A percentile compares a stretch with the other conserved stretches of the same genome.
These are phyloP conservation scores for Apium graveolens DNA, from an alignment of 129 eudicot genomes.

Conservation along the genomic window DNA sequence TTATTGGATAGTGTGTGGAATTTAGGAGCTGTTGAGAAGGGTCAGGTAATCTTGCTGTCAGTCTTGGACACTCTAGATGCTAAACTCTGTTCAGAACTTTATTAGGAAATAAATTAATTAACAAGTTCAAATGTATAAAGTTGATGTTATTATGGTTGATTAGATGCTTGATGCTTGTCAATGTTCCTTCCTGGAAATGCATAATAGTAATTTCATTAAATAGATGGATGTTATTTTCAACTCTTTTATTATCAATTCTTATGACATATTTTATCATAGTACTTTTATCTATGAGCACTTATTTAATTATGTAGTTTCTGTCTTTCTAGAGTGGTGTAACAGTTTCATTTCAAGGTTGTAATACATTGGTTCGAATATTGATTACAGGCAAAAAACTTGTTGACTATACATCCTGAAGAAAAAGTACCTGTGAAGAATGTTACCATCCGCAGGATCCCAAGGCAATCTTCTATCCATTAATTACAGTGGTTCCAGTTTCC, in stretches of 20 bases:
- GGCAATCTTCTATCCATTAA: conserved; percentile 22
- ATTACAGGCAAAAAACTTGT: conserved; percentile 62
- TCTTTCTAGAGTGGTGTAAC: background rate
- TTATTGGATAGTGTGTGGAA: background rate
- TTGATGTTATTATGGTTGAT: background rate
- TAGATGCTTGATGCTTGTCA: background rate
- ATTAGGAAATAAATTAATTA: background rate
- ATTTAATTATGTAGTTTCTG: background rate
- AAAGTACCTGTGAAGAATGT: conserved; percentile 74
- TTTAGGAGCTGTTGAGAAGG: background rate
- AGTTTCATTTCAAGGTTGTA: background rate
- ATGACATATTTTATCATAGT: background rate
- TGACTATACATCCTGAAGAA: conserved; percentile 68
- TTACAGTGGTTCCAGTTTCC: background rate
- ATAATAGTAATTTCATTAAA: background rate
- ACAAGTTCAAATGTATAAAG: background rate
- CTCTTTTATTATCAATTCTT: conserved; percentile 1
- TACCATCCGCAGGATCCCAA: conserved; percentile 71
- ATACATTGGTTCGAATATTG: background rate
- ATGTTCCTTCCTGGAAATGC: background rate
- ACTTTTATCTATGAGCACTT: background rate
- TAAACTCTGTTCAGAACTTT: background rate
- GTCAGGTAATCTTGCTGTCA: background rate
- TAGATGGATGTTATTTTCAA: background rate
- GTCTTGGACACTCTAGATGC: background rate